Evolutionary conservation across 345 rosid species (phyloP), one percentile per base, ranked within the genome.

Genomic region (thale cress (Arabidopsis thaliana)): DNA sequence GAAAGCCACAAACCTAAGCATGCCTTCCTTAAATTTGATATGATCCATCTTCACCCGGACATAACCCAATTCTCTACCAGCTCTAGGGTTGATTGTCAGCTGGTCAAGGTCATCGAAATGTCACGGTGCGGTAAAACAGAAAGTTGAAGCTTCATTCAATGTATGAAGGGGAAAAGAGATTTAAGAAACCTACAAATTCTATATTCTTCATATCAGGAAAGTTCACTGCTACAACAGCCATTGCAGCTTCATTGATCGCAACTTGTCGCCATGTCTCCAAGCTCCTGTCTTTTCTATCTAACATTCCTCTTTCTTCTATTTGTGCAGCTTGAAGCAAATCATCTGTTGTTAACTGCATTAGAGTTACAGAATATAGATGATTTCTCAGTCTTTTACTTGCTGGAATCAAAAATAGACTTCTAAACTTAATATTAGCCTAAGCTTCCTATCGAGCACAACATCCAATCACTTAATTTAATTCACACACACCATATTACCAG

Each of bases 281-380:
- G 78, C 97, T 88, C 74, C 98, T 82, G 34, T 93, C 92, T 83
- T 85, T 89, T 75, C 86, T 88, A 76, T 91, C 97, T 74, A 93
- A 84, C 88, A 88, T 84, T 79, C 98, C 98, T 80, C 97, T 87
- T 77, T 91, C 97, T 88, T 93, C 97, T 74, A 91, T 91, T 87
- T 91, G 92, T 67, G 98, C 97, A 34, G 98, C 97, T 91, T 91
- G 97, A 67, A 93, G 79, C 74, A 91, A 82, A 80, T 93, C 98
- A 83, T 93, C 98, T 42, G 97, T 93, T 68, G 97, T 93, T 67
- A 93, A 86, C 98, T 93, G 85, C 85, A 79, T n/a, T 23, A 41
- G n/a, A 66, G 46, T 69, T 57, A 71, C 24, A 65, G 23, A 41
- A 22, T 58, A 28, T 32, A 64, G 13, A 64, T 22, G 16, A 44